Conservation (phyloP, 495 filamentous ascomycete genomes). For the Penicillium diatomitis region DNA sequence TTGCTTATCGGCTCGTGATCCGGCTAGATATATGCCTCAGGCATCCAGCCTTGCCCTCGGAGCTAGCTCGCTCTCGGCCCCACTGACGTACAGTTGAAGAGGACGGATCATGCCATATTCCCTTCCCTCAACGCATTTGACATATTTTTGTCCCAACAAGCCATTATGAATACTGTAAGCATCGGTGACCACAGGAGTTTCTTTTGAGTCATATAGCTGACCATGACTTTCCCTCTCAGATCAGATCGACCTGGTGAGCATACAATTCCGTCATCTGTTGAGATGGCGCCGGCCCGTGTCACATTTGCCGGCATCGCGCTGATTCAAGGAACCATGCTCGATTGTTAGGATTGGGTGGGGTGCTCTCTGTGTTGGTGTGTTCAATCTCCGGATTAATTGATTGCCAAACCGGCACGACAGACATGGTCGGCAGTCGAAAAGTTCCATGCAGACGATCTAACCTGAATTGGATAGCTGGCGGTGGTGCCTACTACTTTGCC, state of each 20-base stretch:
- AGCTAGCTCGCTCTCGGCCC: not conserved
- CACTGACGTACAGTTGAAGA: conserved; percentile 22
- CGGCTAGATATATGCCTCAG: conserved; percentile 11
- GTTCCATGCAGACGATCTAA: not conserved
- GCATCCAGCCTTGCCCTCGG: conserved; percentile 6
- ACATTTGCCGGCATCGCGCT: conserved; percentile 10
- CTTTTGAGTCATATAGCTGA: not conserved
- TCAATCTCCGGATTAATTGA: not conserved
- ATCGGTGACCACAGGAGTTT: not conserved
- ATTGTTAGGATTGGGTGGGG: conserved; percentile 75
- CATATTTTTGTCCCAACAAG: not conserved
- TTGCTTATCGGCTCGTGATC: no score
- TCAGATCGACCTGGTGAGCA: conserved; percentile 46
- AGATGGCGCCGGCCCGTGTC: not conserved
- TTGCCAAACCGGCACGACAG: no score
- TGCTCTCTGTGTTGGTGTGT: conserved; percentile 64
- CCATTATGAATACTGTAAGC: conserved; percentile 41
- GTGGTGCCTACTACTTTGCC: conserved; percentile 91
- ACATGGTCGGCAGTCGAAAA: not conserved
- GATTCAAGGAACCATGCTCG: conserved; percentile 8
- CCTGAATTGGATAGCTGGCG: conserved; percentile 51
- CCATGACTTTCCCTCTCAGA: conserved; percentile 19
- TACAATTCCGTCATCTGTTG: not conserved
- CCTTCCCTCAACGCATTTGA: conserved; percentile 2
- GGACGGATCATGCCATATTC: conserved; percentile 3